These are phyloP conservation scores for Plectosphaerella sp. DNA, from an alignment of 2,329 filamentous ascomycete genomes.

Conservation along the genomic window DNA sequence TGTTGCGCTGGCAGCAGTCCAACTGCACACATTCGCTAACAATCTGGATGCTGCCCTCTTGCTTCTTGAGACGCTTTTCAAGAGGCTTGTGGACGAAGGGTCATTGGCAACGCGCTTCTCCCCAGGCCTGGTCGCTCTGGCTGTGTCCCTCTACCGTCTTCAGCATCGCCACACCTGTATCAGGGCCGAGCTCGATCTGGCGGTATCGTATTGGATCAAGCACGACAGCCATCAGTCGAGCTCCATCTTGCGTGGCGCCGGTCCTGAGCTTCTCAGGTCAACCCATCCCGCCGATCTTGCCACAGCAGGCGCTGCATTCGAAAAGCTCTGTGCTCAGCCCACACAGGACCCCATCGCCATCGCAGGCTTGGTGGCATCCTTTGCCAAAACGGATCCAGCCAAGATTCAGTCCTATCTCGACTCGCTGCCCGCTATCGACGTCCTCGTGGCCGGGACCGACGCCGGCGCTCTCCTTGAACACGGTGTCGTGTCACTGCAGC, in stretches of 20 bases:
- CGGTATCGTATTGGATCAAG: conserved; percentile 74
- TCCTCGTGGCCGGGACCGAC: conserved; percentile 58
- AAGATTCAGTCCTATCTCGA: conserved; percentile 51
- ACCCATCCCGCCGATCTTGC: conserved; percentile 62
- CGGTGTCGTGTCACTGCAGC: conserved; percentile 54
- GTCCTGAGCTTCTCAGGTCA: conserved; percentile 76
- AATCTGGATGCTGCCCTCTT: conserved; percentile 70
- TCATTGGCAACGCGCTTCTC: conserved; percentile 71
- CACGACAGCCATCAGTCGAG: conserved; percentile 42
- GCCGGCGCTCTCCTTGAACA: conserved; percentile 58
- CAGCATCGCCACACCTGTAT: conserved; percentile 71
- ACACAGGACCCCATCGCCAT: conserved; percentile 64
- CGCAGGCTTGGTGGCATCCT: conserved; percentile 82
- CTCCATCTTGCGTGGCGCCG: conserved; percentile 76
- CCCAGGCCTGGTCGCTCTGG: conserved; percentile 76
- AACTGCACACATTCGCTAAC: conserved; percentile 70
- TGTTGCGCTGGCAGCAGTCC: conserved; percentile 71
- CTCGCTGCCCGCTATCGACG: conserved; percentile 57
- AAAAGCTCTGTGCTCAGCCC: conserved; percentile 61
- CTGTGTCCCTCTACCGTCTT: conserved; percentile 72
- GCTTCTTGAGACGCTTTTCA: conserved; percentile 73
- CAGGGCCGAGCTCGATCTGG: conserved; percentile 70
- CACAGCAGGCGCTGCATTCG: conserved; percentile 75
- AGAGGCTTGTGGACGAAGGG: conserved; percentile 58
- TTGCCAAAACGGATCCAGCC: conserved; percentile 57